Evolutionary conservation across 306 rosid genomes (phyloP).

Genomic region (Sicyos edulis): DNA sequence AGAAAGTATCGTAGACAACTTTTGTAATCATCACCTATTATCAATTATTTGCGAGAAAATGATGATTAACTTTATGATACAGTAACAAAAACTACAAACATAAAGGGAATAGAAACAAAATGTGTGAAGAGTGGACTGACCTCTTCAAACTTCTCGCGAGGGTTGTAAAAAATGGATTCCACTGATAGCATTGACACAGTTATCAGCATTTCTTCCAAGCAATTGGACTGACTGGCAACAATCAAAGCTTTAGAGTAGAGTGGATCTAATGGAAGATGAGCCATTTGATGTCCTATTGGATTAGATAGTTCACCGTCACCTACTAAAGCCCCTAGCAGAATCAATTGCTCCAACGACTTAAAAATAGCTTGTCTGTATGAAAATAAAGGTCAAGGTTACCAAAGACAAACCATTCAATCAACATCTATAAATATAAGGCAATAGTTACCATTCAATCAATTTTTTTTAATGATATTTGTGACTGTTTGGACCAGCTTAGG

Average conservation of each 20-base stretch:
- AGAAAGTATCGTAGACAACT: background rate
- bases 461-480: too few relatives aligned
- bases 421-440: too few relatives aligned
- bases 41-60: background rate
- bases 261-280: conserved; percentile 81
- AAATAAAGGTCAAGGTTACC: background rate
- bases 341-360: conserved; percentile 85
- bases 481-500: too few relatives aligned
- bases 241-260: conserved; percentile 79
- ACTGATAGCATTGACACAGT: conserved; percentile 79
- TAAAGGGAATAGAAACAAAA: too few relatives aligned
- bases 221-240: conserved; percentile 67
- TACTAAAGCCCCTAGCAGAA: conserved; percentile 70
- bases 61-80: background rate
- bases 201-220: conserved; percentile 93
- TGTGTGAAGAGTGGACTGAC: conserved; percentile 28
- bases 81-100: background rate
- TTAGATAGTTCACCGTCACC: conserved; percentile 69
- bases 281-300: conserved; percentile 85
- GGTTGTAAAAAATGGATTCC: conserved; percentile 79
- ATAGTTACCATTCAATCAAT: too few relatives aligned
- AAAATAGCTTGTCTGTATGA: conserved; percentile 67
- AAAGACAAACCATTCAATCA: background rate
- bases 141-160: conserved; percentile 72
- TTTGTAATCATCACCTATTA: background rate